phyloP scores from a whole-genome alignment of 257 asterid species.

The Forsythia viridissima region DNA sequence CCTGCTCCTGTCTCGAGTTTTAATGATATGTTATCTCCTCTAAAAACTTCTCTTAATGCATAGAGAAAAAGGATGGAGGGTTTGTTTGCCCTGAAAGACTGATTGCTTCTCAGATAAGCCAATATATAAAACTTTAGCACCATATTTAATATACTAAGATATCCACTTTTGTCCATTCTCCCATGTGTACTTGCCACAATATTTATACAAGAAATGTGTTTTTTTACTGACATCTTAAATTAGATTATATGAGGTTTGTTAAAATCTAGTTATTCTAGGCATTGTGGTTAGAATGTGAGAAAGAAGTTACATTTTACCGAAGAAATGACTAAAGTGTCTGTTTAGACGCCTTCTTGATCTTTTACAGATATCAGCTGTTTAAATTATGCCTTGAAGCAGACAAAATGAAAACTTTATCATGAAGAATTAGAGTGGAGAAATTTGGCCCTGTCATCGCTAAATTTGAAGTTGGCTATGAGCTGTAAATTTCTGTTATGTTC shows the following conservation, averaged over 20 bases:
- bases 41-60: constrained; percentile 48
- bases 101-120: constrained; percentile 22
- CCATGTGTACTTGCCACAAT: constrained; percentile 1
- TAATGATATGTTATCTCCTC: constrained; percentile 53
- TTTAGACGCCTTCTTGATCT: too few species aligned
- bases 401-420: background rate
- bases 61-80: constrained; percentile 59
- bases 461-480: background rate
- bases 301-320: background rate
- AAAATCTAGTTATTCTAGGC: background rate
- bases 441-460: background rate
- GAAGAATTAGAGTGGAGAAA: background rate
- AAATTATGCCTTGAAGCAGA: too few species aligned
- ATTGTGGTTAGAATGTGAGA: background rate
- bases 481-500: too few species aligned
- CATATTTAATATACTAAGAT: constrained; percentile 9
- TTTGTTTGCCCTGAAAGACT: constrained; percentile 74
- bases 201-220: constrained; percentile 29
- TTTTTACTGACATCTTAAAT: background rate
- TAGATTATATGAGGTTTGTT: background rate
- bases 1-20: constrained; percentile 81
- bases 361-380: too few species aligned
- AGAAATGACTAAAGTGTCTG: background rate
- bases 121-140: constrained; percentile 35
- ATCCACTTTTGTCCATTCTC: constrained; percentile 11